A percentile compares a stretch with the other conserved stretches of the same genome.
Conservation (phyloP, 176 grass and related monocot genomes). For the Eleusine indica region DNA sequence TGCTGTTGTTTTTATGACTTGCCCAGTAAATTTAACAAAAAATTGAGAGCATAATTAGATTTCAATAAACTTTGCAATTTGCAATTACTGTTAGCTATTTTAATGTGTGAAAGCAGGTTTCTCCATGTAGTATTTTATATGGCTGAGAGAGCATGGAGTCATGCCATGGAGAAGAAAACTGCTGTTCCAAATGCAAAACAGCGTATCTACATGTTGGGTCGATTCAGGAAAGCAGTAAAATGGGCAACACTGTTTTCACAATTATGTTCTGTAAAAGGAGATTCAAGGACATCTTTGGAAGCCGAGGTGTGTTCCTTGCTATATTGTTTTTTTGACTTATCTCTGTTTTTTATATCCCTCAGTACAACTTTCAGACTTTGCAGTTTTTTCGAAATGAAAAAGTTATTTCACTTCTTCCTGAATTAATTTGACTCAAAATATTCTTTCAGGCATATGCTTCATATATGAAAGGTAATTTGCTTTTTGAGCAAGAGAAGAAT, state of each 20-base stretch:
- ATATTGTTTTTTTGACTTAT: slow-evolving; percentile 14
- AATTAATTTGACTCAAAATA: slow-evolving; percentile 8
- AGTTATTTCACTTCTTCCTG: neutral
- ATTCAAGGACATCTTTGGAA: slow-evolving; percentile 95
- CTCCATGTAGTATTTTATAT: slow-evolving; percentile 92
- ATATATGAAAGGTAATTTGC: slow-evolving; percentile 92
- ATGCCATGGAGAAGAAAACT: slow-evolving; percentile 99
- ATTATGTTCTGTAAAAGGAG: slow-evolving; percentile 89
- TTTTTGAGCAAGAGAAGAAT: slow-evolving; percentile 99
- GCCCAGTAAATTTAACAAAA: neutral
- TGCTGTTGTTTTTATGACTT: neutral
- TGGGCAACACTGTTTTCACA: slow-evolving; percentile 87
- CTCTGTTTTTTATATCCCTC: slow-evolving; percentile 2
- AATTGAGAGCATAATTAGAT: neutral
- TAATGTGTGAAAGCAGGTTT: slow-evolving; percentile 57
- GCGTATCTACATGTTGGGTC: slow-evolving; percentile 89
- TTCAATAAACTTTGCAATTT: slow-evolving; percentile 9
- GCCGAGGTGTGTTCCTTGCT: slow-evolving; percentile 64
- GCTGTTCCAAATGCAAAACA: slow-evolving; percentile 82
- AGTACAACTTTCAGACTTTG: neutral
- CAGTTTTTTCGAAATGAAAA: neutral
- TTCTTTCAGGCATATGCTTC: slow-evolving; percentile 84
- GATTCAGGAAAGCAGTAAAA: slow-evolving; percentile 95
- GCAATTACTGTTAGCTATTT: slow-evolving; percentile 1
- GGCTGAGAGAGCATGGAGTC: slow-evolving; percentile 95